A percentile compares a stretch with the other conserved stretches of the same genome.
Conservation (phyloP, 179 eudicot genomes). For the Amaranthus tricolor region DNA sequence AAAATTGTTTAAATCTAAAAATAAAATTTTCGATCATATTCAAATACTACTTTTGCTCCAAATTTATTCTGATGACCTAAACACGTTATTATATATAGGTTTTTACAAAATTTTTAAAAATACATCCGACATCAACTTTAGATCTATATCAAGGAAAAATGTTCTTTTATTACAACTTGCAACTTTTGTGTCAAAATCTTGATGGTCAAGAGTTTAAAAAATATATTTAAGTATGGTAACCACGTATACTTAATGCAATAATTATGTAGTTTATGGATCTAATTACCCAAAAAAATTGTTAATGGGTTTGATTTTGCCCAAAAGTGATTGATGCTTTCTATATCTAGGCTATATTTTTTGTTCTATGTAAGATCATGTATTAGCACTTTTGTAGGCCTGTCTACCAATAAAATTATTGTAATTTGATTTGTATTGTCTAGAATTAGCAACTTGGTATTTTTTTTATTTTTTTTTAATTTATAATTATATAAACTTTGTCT, state of each 20-base stretch:
- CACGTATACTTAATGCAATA: neutral
- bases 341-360: neutral
- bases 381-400: neutral
- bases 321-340: constrained; percentile 11
- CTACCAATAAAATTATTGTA: neutral
- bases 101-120: neutral
- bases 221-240: neutral
- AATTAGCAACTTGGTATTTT: neutral
- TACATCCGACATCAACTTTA: neutral
- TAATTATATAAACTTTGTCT: neutral
- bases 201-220: neutral
- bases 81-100: no score
- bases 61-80: no score
- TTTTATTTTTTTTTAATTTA: neutral
- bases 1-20: no score
- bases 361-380: neutral
- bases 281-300: neutral
- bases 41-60: no score
- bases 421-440: neutral
- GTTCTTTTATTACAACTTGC: constrained; percentile 21
- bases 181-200: constrained; percentile 15
- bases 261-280: constrained; percentile 15
- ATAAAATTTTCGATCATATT: no score
- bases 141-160: constrained; percentile 6
- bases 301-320: neutral